A percentile compares a stretch with the other conserved stretches of the same genome.
Conservation (phyloP, 805 yeast species). For the Metschnikowia peoriensis region DNA sequence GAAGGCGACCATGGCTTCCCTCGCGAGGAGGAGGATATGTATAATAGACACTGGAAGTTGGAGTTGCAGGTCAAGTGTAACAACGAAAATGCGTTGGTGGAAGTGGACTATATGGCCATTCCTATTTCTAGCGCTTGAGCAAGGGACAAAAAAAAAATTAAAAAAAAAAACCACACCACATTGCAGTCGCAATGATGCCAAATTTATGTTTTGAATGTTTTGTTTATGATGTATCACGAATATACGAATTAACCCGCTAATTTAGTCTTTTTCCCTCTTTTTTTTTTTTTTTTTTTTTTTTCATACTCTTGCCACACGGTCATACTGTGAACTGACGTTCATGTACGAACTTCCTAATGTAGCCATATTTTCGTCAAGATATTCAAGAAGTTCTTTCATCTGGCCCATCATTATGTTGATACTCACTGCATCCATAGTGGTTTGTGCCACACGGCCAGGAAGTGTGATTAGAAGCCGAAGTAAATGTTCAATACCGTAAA, state of each 20-base stretch:
- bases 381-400: conserved; percentile 53
- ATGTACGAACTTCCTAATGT: conserved; percentile 35
- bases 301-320: conserved; percentile 24
- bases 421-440: conserved; percentile 79
- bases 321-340: conserved; percentile 40
- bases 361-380: conserved; percentile 44
- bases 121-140: conserved; percentile 28
- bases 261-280: no score
- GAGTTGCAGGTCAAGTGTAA: conserved; percentile 64
- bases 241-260: not conserved
- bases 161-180: no score
- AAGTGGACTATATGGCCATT: conserved; percentile 60
- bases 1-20: conserved; percentile 53
- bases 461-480: conserved; percentile 71
- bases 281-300: no score
- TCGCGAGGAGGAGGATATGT: conserved; percentile 43
- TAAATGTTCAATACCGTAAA: conserved; percentile 80
- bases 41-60: conserved; percentile 61
- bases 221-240: conserved; percentile 4
- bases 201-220: not conserved
- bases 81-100: conserved; percentile 64
- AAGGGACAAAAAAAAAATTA: no score
- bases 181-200: not conserved
- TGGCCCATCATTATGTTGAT: conserved; percentile 53
- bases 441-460: conserved; percentile 79